These are phyloP conservation scores for Kwoniella shandongensis DNA, from an alignment of 768 basidiomycete genomes.

Conservation along the genomic window DNA sequence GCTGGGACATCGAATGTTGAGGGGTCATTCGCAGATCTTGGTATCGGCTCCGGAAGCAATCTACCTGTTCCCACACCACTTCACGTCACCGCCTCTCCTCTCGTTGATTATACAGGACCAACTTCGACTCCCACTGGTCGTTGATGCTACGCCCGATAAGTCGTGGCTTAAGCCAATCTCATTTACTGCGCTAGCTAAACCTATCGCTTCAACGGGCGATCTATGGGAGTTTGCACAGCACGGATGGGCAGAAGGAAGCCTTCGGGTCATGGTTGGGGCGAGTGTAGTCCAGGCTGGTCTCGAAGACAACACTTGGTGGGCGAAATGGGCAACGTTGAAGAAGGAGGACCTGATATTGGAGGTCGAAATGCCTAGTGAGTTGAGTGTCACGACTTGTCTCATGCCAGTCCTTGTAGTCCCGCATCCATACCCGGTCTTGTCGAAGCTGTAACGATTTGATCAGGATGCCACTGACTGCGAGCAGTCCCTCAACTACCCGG, in stretches of 20 bases:
- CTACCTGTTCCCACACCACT: conserved; percentile 19
- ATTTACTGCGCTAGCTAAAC: conserved; percentile 29
- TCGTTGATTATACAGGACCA: conserved; percentile 16
- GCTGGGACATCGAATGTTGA: conserved; percentile 23
- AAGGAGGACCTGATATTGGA: conserved; percentile 37
- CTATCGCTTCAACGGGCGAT: conserved; percentile 34
- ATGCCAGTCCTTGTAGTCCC: conserved; percentile 21
- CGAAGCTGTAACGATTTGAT: not conserved
- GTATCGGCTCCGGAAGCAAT: conserved; percentile 26
- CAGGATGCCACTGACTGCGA: not conserved
- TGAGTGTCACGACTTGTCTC: not conserved
- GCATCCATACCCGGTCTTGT: conserved; percentile 18
- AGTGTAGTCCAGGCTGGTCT: conserved; percentile 26
- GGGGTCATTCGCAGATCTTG: not conserved
- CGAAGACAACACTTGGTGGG: conserved; percentile 32
- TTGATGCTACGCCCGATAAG: conserved; percentile 5
- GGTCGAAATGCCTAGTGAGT: conserved; percentile 47
- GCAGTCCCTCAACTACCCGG: conserved; percentile 40
- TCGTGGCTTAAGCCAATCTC: conserved; percentile 41
- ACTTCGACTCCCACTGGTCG: conserved; percentile 30
- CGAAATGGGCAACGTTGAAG: conserved; percentile 28
- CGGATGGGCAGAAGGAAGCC: conserved; percentile 37
- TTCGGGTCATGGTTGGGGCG: conserved; percentile 28
- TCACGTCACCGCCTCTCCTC: conserved; percentile 19
- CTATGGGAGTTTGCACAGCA: conserved; percentile 40